phyloP scores from a whole-genome alignment of 495 filamentous ascomycete species.

The Hypoxylon intermedium region DNA sequence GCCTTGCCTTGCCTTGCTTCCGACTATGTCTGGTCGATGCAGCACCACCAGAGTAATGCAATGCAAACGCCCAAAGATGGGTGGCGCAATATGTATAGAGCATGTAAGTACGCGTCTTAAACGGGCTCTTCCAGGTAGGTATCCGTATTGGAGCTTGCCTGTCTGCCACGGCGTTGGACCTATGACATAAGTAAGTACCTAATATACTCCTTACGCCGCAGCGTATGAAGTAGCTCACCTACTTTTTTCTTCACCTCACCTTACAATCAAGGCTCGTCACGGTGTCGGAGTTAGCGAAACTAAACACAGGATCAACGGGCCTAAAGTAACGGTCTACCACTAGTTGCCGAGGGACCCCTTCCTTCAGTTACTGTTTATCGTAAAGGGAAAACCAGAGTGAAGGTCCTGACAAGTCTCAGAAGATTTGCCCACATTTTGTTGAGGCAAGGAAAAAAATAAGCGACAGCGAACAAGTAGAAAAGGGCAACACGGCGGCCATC shows the following conservation, averaged over 20 bases:
- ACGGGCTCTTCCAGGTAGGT: constrained; percentile 1
- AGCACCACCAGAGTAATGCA: background rate
- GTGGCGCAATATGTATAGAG: constrained; percentile 7
- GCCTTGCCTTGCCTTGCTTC: background rate
- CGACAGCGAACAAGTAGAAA: constrained; percentile 28
- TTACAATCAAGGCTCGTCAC: background rate
- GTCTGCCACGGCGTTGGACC: background rate
- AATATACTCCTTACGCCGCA: no score
- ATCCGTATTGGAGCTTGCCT: no score
- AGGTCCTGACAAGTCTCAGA: constrained; percentile 32
- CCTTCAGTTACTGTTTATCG: background rate
- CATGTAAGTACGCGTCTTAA: background rate
- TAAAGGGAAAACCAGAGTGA: constrained; percentile 9
- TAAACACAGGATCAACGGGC: constrained; percentile 11
- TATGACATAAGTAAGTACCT: no score
- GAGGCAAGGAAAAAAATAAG: constrained; percentile 29
- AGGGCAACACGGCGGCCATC: background rate
- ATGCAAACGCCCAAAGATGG: background rate
- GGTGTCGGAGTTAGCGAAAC: constrained; percentile 29
- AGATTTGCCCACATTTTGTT: constrained; percentile 27
- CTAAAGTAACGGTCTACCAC: constrained; percentile 23
- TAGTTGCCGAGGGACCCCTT: constrained; percentile 17
- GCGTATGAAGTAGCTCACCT: background rate
- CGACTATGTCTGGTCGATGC: background rate
- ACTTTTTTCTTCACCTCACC: background rate